Evolutionary conservation across 768 basidiomycete species (phyloP).

Genomic region (Suillus bovinus): DNA sequence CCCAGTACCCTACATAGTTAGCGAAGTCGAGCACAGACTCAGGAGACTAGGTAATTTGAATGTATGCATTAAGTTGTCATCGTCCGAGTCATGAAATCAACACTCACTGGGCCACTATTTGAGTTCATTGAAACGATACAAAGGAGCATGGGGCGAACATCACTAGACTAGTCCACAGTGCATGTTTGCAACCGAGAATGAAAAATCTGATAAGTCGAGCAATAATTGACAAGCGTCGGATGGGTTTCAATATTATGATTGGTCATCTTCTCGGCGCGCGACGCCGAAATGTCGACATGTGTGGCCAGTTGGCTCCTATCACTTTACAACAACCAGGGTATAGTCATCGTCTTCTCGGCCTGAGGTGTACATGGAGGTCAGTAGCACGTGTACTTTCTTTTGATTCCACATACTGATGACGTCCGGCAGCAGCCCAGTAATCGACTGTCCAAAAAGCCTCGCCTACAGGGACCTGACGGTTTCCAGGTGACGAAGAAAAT

Average conservation of each 20-base stretch:
- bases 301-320: constrained; percentile 4
- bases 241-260: no score
- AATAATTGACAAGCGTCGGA: no score
- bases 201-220: no score
- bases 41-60: neutral
- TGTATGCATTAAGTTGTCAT: neutral
- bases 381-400: neutral
- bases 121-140: neutral
- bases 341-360: neutral
- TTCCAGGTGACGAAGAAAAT: constrained; percentile 24
- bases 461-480: constrained; percentile 28
- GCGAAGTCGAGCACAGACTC: neutral
- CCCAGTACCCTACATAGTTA: neutral
- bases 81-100: neutral
- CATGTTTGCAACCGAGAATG: no score
- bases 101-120: neutral
- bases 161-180: no score
- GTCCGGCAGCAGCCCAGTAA: neutral
- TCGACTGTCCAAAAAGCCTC: constrained; percentile 12
- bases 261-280: no score
- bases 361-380: constrained; percentile 11
- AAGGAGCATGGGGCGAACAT: no score
- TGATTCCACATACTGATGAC: neutral
- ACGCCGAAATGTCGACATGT: no score
- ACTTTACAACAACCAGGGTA: no score